Evolutionary conservation across 176 grass and related monocot species (phyloP).

Genomic region (Secale cereale): DNA sequence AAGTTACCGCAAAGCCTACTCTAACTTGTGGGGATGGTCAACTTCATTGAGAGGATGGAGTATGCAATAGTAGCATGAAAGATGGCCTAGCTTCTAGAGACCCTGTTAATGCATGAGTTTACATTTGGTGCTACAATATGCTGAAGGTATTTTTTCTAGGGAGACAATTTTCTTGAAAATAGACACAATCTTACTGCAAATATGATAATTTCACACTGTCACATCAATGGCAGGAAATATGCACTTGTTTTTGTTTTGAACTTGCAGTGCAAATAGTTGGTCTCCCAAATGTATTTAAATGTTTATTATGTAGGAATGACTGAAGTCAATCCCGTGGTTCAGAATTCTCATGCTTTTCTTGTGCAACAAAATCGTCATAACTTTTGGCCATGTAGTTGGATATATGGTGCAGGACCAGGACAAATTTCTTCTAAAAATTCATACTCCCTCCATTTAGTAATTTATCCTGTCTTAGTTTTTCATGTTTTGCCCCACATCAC

Average conservation of each 20-base stretch:
- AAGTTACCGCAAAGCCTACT: slow-evolving; percentile 30
- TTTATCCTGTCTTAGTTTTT: neutral
- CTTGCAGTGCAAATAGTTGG: neutral
- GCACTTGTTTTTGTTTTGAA: neutral
- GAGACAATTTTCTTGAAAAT: slow-evolving; percentile 13
- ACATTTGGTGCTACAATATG: slow-evolving; percentile 22
- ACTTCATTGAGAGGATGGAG: slow-evolving; percentile 30
- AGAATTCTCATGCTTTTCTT: neutral
- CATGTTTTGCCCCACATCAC: neutral
- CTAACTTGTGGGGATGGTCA: slow-evolving; percentile 46
- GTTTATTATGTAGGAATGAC: neutral
- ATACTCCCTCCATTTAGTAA: neutral
- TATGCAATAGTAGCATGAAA: slow-evolving; percentile 27
- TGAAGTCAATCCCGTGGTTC: neutral
- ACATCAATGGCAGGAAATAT: neutral
- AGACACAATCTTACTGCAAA: neutral
- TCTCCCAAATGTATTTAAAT: slow-evolving; percentile 8
- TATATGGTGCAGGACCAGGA: neutral
- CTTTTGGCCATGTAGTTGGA: neutral
- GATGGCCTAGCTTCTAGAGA: slow-evolving; percentile 39
- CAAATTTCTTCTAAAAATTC: neutral
- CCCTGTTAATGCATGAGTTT: slow-evolving; percentile 35
- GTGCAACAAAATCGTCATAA: slow-evolving; percentile 2
- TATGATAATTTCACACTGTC: neutral
- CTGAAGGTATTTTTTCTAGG: slow-evolving; percentile 37